Base-by-base conservation (phyloP, 805 yeast genomes). In the Candida sphagnicola region DNA sequence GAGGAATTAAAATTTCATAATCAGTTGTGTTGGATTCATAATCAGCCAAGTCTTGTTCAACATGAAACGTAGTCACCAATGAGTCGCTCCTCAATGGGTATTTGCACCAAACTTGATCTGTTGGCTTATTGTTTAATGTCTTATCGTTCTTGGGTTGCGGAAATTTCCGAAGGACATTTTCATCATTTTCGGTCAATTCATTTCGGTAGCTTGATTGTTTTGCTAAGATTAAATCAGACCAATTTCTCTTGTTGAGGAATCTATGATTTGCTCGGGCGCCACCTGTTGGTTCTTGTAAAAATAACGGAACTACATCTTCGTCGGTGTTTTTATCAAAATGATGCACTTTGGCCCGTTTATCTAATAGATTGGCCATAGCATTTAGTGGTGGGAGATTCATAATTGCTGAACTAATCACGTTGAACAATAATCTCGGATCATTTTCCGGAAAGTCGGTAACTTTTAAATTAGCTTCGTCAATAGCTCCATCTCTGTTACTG, bases 361-460 rank as follows among this genome's bases (percentile, higher is more conserved):
- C 74, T 48, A 91, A 65, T 46, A 91, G 66, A 4, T 66, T 62
- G 0, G 95, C 93, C 84, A 91, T 85, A 5, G 82, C 81, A 54
- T 80, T 77, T 1, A 97, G 96, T 2, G 98, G 98, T 8, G 99
- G 96, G 0, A 93, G 80, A 58, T 91, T 91, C 19, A 84, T 80
- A 41, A 91, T 88, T 2, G 98, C 98, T 13, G 96, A 86, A 5
- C 93, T 80, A 32, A 88, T 82, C 31, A 93, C 78, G 56, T 91
- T 91, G 59, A 86, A 75, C 56, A 90, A 81, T 46, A 85, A 70
- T 42, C 90, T 63, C 25, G 85, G 84, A 61, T 90, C 96, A 29
- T 67, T 57, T 46, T 80, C 81, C 0, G 95, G 90, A 23, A 62
- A 45, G 5, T 61, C 57, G 15, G 73, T 47, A 4, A 75, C 61